Conservation (phyloP, 768 basidiomycete species). For the Mycena galericulata region DNA sequence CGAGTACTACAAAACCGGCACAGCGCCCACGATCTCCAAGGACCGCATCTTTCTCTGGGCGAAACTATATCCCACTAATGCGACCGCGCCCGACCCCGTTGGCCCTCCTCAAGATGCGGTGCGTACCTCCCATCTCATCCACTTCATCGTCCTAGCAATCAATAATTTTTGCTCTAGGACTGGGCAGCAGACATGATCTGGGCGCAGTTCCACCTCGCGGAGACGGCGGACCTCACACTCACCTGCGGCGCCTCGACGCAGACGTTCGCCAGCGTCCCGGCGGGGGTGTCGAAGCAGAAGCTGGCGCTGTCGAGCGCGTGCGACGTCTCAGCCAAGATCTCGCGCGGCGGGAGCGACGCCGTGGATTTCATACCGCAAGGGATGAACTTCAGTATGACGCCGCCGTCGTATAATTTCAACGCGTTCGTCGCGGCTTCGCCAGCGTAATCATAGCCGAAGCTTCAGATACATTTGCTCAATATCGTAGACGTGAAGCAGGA, state of each 20-base stretch:
- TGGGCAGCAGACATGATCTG: constrained; percentile 73
- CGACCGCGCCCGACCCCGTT: constrained; percentile 58
- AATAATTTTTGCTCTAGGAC: background rate
- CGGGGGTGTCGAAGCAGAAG: constrained; percentile 68
- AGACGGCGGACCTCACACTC: constrained; percentile 58
- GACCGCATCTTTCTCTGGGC: constrained; percentile 75
- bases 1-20: constrained; percentile 71
- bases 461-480: too few species aligned
- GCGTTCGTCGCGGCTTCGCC: constrained; percentile 61
- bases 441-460: background rate
- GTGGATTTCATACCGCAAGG: constrained; percentile 58
- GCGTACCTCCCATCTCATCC: constrained; percentile 37
- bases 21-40: constrained; percentile 63
- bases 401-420: constrained; percentile 75
- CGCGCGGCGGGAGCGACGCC: constrained; percentile 52
- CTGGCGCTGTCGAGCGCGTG: constrained; percentile 52
- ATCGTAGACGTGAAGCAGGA: too few species aligned
- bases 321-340: constrained; percentile 42
- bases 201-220: constrained; percentile 65
- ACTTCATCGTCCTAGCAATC: background rate
- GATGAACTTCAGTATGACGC: constrained; percentile 61
- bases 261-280: constrained; percentile 44
- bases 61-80: constrained; percentile 65
- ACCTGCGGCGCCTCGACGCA: constrained; percentile 52
- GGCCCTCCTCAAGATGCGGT: constrained; percentile 67